Base-by-base conservation (phyloP, 345 rosid species). In the Lepidium didymum region DNA sequence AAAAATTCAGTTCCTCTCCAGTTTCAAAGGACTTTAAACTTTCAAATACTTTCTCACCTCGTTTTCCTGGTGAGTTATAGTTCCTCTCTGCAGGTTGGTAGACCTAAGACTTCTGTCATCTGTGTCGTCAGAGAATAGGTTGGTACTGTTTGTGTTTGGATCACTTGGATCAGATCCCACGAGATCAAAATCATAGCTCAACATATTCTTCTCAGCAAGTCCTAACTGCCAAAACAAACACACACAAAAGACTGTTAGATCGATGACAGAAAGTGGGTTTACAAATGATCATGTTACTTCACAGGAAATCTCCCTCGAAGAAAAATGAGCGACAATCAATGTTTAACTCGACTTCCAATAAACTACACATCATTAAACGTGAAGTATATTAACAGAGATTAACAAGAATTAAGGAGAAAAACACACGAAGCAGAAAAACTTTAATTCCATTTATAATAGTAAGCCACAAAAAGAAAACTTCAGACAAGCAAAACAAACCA, bases 121-220 rank as follows among this genome's bases (percentile, higher is more conserved):
- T 25, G 98, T 90, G 77, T 94, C 97, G 77, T 94, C 99, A 10
- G 99, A 88, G 79, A 94, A 85, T 47, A 94, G 46, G 56, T 88
- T 90, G 11, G 92, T 85, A 71, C 97, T 94, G 76, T 85, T 90
- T 36, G 97, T 90, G 74, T 87, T 88, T 40, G 88, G 92, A 87
- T 94, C 97, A 75, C 97, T 94, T 56, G 83, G 99, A 76, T 94
- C 97, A 68, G 99, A 88, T 72, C 73, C 90, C 56, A 81, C 86
- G 40, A 80, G 81, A 85, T 94, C 99, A 65, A 91, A 79, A 45
- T 91, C 99, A 78, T 81, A 94, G 84, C 74, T 87, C 76, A 90
- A 75, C 79, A 94, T 77, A 78, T 86, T 87, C 85, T 90, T 94
- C 84, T 94, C 99, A 3, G 80, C 88, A 81, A 94, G 80, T 45